Evolutionary conservation across 164 flowering plant genomes (phyloP), one percentile per base, ranked within the genome.

Genomic region (Vitis amurensis): DNA sequence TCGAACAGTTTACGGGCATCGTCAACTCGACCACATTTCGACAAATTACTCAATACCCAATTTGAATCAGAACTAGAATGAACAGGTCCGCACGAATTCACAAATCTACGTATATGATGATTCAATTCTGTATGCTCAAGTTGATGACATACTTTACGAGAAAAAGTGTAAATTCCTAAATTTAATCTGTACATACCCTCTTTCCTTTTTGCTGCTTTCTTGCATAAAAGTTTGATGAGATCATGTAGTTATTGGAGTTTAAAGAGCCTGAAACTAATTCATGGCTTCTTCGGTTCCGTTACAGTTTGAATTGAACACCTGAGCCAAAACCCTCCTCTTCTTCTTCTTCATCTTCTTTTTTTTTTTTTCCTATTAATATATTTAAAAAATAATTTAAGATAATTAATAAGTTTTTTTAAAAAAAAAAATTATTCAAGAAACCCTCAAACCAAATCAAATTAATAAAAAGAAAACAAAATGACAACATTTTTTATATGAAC

Each of bases 1-100:
- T 87, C 92, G 60, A 94, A 94, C 90, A 94, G 8, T 13, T 85
- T 64, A 14, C 91, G 86, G 0, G 98, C 97, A 52, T 87, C 91
- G 71, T 89, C 82, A 10, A 86, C 27, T 47, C 71, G 73, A 51
- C 98, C 95, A 29, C 76, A 78, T 77, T 86, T 88, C 0, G 81
- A 80, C 15, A 89, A 75, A 1, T 64, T 68, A 30, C 66, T 70
- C 50, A 88, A 37, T 7, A 64, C 55, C 59, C 58, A 52, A 53
- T 83, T 83, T 0, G 56, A 68, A 8, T 73, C 64, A 19, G 51
- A 19, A 5, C 1, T 66, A 7, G 76, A 57, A 3, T 53, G 51
- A 15, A 4, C 8, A 11, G 16, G 6, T 23, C 27, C 61, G 44
- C 4, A 29, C 2, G 50, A 13, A 64, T n/a, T 66, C 0, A 48